A percentile compares a stretch with the other conserved stretches of the same genome.
Conservation (phyloP, 2,329 filamentous ascomycete species). For the Fusarium tupiense region DNA sequence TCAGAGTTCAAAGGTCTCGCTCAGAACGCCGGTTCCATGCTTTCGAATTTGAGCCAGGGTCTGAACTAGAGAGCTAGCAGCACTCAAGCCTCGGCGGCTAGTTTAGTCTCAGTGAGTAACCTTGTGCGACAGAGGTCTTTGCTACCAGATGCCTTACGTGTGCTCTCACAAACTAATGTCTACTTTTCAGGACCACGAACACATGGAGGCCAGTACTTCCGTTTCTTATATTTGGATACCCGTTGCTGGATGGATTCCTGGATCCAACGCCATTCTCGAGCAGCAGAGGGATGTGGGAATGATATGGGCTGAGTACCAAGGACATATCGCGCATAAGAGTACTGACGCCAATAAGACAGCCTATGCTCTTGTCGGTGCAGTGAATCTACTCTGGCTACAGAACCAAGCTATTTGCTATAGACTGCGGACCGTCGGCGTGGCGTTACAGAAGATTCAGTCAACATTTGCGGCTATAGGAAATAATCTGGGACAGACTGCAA, state of each 20-base stretch:
- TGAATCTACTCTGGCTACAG: fast-evolving
- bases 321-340: fast-evolving
- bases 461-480: fast-evolving
- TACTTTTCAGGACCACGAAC: fast-evolving
- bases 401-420: fast-evolving
- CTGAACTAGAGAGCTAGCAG: not conserved
- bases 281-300: fast-evolving
- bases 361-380: fast-evolving
- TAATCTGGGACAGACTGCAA: fast-evolving
- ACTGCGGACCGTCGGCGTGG: fast-evolving
- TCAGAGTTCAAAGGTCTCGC: not conserved
- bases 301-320: not conserved
- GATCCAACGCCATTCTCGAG: fast-evolving
- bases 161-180: no score
- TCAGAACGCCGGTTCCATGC: not conserved
- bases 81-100: not conserved
- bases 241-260: fast-evolving
- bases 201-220: fast-evolving
- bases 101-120: fast-evolving
- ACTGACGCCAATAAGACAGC: not conserved
- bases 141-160: fast-evolving
- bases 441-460: fast-evolving
- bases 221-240: fast-evolving
- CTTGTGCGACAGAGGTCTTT: fast-evolving
- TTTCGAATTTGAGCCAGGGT: fast-evolving